Percentiles rank a stretch among this genome's conserved stretches.
Evolutionary conservation across 1,284 basidiomycete genomes (phyloP).

Genomic region (Rhodotorula sp.): DNA sequence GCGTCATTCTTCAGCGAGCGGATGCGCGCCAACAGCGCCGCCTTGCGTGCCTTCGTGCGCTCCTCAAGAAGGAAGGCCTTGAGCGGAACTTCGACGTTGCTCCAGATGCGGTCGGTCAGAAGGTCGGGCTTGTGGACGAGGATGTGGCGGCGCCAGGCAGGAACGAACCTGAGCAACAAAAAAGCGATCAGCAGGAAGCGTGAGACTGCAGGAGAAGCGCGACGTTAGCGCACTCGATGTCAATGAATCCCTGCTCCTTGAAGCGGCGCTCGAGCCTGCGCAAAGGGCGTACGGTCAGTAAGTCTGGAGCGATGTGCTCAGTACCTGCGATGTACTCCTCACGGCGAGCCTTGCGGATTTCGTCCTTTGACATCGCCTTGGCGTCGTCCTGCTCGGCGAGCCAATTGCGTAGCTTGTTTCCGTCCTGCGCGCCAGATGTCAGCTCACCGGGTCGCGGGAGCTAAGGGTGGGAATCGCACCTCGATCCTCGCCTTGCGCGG

Average conservation of each 20-base stretch:
- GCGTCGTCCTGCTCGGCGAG: background rate
- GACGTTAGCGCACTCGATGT: background rate
- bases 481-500: background rate
- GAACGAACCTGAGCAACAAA: no score
- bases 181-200: no score
- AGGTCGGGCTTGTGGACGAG: background rate
- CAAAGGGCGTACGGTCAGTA: background rate
- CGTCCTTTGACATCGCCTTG: conserved; percentile 5
- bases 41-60: background rate
- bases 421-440: background rate
- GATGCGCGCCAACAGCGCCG: background rate
- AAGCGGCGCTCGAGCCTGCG: conserved; percentile 7
- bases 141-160: background rate
- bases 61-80: background rate
- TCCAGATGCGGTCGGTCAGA: conserved; percentile 3
- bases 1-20: background rate
- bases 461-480: background rate
- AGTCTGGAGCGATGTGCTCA: no score
- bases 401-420: background rate
- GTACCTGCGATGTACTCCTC: conserved; percentile 3
- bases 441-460: background rate
- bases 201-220: no score
- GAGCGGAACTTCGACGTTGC: background rate
- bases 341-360: background rate
- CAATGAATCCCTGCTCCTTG: conserved; percentile 4